Evolutionary conservation across 371 early-diverging fungal species (phyloP).

Genomic region (Globomyces sp.): DNA sequence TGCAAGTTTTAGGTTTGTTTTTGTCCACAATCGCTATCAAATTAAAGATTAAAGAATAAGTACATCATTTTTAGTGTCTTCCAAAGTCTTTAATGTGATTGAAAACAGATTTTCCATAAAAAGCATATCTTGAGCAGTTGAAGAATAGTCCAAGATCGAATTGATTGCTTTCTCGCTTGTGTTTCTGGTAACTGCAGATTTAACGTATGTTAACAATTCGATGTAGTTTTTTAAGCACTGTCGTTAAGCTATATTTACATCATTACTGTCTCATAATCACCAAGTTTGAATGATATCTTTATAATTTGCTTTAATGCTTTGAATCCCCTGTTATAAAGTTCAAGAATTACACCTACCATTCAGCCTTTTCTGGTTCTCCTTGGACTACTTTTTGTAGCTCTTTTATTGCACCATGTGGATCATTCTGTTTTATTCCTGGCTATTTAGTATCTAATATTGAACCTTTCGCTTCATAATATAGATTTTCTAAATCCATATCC

Average conservation of each 20-base stretch:
- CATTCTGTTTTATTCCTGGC: constrained; percentile 65
- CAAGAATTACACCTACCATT: constrained; percentile 63
- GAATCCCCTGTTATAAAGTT: constrained; percentile 73
- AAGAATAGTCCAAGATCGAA: constrained; percentile 85
- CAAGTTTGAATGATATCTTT: constrained; percentile 75
- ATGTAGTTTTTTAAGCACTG: constrained; percentile 76
- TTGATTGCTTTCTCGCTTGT: constrained; percentile 96
- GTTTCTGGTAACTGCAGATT: constrained; percentile 83
- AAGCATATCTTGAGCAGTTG: constrained; percentile 66
- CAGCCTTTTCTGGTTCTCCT: constrained; percentile 77
- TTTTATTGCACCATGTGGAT: constrained; percentile 70
- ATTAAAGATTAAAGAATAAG: too few relatives aligned
- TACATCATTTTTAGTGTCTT: constrained; percentile 75
- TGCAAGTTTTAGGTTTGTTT: constrained; percentile 88
- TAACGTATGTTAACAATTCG: constrained; percentile 74
- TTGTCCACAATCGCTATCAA: constrained; percentile 72
- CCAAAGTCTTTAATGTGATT: constrained; percentile 69
- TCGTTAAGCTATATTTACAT: background rate
- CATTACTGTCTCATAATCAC: constrained; percentile 62
- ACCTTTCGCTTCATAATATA: constrained; percentile 93
- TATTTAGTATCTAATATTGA: constrained; percentile 3
- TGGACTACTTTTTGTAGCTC: constrained; percentile 82
- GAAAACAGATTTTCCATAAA: constrained; percentile 86
- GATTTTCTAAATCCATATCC: constrained; percentile 87
- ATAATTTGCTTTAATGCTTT: constrained; percentile 92